Evolutionary conservation across 345 rosid genomes (phyloP).

Genomic region (Sapria himalayana): DNA sequence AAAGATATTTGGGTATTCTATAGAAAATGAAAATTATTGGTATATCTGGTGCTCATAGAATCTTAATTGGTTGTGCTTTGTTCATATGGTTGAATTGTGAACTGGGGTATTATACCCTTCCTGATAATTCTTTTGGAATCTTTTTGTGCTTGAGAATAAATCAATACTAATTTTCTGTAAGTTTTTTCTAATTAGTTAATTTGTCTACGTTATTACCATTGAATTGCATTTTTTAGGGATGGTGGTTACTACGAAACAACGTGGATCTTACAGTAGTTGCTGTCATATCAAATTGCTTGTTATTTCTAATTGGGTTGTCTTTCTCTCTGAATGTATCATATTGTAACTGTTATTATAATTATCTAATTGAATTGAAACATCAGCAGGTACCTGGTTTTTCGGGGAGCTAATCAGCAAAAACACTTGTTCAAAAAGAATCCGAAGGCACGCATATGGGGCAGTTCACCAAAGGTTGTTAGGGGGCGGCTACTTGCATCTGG

Average conservation of each 20-base stretch:
- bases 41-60: no score
- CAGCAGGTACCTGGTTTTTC: slow-evolving; percentile 56
- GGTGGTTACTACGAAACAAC: slow-evolving; percentile 82
- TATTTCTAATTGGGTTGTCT: slow-evolving; percentile 64
- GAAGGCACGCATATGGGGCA: slow-evolving; percentile 63
- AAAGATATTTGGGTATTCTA: no score
- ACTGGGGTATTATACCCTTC: no score
- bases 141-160: no score
- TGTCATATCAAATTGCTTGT: slow-evolving; percentile 31
- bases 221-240: slow-evolving; percentile 55
- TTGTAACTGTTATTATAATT: not conserved
- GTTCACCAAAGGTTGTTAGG: slow-evolving; percentile 61
- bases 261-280: slow-evolving; percentile 44
- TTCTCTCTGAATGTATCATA: slow-evolving; percentile 4
- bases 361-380: not conserved
- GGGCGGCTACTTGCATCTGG: slow-evolving; percentile 92
- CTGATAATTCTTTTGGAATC: no score
- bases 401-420: slow-evolving; percentile 91
- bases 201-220: no score
- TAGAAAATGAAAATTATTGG: no score
- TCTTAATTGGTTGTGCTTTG: no score
- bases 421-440: slow-evolving; percentile 77
- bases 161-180: no score
- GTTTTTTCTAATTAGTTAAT: no score
- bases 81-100: no score